A percentile compares a stretch with the other conserved stretches of the same genome.
These are phyloP conservation scores for Lentinula lateritia DNA, from an alignment of 768 basidiomycete genomes.

Conservation along the genomic window DNA sequence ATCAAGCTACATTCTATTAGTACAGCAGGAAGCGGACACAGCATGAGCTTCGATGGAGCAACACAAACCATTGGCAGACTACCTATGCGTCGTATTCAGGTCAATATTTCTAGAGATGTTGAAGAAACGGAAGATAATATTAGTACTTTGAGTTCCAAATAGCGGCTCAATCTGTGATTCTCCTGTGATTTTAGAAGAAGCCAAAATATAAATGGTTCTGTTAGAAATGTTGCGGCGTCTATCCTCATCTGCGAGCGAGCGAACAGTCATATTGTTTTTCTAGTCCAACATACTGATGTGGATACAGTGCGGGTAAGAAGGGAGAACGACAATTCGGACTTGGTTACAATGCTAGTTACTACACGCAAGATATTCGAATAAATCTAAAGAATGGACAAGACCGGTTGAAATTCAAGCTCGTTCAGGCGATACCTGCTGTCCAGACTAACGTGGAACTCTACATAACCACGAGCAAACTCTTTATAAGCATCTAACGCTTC, in stretches of 20 bases:
- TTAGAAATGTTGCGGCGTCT: no score
- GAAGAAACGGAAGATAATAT: neutral
- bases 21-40: neutral
- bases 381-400: no score
- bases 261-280: no score
- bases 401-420: neutral
- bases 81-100: conserved; percentile 7
- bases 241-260: no score
- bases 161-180: neutral
- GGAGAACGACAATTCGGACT: no score
- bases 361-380: no score
- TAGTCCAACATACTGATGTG: no score
- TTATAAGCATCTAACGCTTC: conserved; percentile 14
- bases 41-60: no score
- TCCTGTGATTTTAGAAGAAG: no score
- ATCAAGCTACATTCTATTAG: conserved; percentile 6
- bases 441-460: conserved; percentile 11
- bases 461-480: conserved; percentile 14
- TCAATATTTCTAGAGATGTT: neutral
- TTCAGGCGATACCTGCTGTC: neutral
- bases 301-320: no score
- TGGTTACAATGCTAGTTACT: no score
- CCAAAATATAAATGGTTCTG: no score
- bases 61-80: conserved; percentile 6
- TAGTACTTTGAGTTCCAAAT: neutral